Conservation (phyloP, 176 grass and related monocot species). For the Oryza meridionalis region DNA sequence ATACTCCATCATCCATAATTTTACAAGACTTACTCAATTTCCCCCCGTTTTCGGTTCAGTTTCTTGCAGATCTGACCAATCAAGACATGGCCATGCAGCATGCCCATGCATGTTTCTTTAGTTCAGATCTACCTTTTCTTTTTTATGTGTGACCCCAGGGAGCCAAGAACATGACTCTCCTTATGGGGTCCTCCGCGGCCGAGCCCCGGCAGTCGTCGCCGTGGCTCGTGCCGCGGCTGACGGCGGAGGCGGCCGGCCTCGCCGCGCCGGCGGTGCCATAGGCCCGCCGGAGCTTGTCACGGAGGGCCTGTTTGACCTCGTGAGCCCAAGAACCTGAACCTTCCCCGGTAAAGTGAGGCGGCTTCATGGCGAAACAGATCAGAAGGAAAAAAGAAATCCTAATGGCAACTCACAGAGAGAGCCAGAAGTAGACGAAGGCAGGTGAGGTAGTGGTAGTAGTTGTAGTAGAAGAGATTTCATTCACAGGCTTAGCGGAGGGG, state of each 20-base stretch:
- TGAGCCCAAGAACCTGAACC: conserved; percentile 60
- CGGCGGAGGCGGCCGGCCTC: conserved; percentile 31
- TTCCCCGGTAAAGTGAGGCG: conserved; percentile 61
- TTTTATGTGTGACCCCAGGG: conserved; percentile 91
- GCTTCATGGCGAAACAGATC: conserved; percentile 57
- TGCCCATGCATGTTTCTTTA: conserved; percentile 6
- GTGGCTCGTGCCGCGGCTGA: conserved; percentile 19
- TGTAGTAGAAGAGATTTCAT: conserved; percentile 38
- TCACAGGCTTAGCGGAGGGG: conserved; percentile 21
- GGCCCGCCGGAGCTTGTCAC: conserved; percentile 76
- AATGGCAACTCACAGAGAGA: too few species aligned
- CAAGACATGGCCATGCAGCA: conserved; percentile 44
- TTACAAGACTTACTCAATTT: conserved; percentile 38
- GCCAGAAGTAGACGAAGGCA: background rate
- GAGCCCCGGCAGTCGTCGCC: conserved; percentile 62
- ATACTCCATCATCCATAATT: conserved; percentile 40
- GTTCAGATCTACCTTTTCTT: conserved; percentile 1
- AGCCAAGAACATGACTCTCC: conserved; percentile 97
- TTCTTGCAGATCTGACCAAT: conserved; percentile 48
- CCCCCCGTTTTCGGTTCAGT: conserved; percentile 36
- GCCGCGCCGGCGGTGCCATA: conserved; percentile 14
- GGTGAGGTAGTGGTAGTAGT: background rate
- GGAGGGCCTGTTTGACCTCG: conserved; percentile 82
- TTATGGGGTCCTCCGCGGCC: conserved; percentile 69
- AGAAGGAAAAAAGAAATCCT: too few species aligned